phyloP scores from a whole-genome alignment of 2,329 filamentous ascomycete genomes.

The Trichoderma sp. region DNA sequence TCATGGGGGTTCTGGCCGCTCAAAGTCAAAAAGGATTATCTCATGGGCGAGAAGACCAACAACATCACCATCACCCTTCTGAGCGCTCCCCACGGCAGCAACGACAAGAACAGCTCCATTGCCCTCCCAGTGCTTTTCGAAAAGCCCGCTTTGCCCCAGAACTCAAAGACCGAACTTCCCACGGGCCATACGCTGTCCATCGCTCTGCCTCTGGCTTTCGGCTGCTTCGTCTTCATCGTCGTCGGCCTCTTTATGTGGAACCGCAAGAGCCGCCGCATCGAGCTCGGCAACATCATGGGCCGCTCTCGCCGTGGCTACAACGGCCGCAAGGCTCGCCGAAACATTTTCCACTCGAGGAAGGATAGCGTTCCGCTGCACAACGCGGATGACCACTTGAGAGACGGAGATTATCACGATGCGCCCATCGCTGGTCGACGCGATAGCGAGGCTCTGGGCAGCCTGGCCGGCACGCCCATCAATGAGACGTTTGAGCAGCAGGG shows the following conservation, averaged over 20 bases:
- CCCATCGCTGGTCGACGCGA: conserved; percentile 37
- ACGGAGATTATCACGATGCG: conserved; percentile 33
- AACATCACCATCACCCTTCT: conserved; percentile 54
- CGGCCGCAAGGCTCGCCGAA: conserved; percentile 41
- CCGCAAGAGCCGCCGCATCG: conserved; percentile 51
- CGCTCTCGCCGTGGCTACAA: conserved; percentile 48
- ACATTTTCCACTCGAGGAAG: conserved; percentile 38
- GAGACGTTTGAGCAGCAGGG: conserved; percentile 45
- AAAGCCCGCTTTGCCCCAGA: conserved; percentile 41
- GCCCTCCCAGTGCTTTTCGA: conserved; percentile 44
- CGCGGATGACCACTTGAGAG: conserved; percentile 19
- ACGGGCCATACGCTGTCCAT: conserved; percentile 51
- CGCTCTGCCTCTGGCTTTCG: conserved; percentile 54
- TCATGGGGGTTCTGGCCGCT: conserved; percentile 53
- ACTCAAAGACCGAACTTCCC: conserved; percentile 37
- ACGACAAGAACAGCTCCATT: conserved; percentile 44
- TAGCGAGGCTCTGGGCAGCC: conserved; percentile 52
- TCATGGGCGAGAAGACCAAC: conserved; percentile 42
- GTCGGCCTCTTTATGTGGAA: conserved; percentile 61
- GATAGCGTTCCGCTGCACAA: conserved; percentile 46
- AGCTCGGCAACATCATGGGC: conserved; percentile 55
- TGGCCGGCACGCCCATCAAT: conserved; percentile 50
- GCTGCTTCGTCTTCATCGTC: conserved; percentile 49
- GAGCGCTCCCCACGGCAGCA: conserved; percentile 39
- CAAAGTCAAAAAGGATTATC: conserved; percentile 42